These are phyloP conservation scores for Lenzites betulinus DNA, from an alignment of 768 basidiomycete species.

Conservation along the genomic window DNA sequence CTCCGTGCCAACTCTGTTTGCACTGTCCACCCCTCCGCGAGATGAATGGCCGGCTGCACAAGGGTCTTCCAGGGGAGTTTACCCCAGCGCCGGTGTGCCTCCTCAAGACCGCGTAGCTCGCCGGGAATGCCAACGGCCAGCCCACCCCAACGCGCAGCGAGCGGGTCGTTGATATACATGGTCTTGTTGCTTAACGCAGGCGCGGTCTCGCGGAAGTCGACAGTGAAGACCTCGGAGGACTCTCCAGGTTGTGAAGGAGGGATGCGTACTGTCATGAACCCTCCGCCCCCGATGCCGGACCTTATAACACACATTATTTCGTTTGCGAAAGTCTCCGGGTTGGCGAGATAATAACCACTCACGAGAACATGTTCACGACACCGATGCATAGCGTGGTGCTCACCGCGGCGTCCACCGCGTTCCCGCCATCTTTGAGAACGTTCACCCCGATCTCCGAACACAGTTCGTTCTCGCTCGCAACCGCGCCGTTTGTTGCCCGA, in stretches of 20 bases:
- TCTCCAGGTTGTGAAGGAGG: constrained; percentile 49
- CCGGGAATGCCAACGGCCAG: constrained; percentile 89
- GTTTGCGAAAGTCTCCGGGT: constrained; percentile 5
- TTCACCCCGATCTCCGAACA: constrained; percentile 87
- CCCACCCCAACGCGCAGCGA: constrained; percentile 68
- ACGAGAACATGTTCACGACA: constrained; percentile 92
- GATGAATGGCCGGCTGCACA: constrained; percentile 68
- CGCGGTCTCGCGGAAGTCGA: constrained; percentile 91
- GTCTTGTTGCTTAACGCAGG: constrained; percentile 69
- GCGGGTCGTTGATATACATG: constrained; percentile 70
- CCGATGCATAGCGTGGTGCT: constrained; percentile 77
- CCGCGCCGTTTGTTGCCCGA: constrained; percentile 75
- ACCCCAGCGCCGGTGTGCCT: constrained; percentile 84
- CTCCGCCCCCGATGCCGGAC: constrained; percentile 86
- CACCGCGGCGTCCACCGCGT: constrained; percentile 88
- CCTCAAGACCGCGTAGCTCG: constrained; percentile 84
- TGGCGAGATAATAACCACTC: constrained; percentile 30
- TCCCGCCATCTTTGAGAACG: constrained; percentile 79
- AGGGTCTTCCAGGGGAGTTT: constrained; percentile 75
- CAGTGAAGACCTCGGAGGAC: constrained; percentile 62
- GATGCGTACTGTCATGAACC: constrained; percentile 82
- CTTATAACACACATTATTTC: constrained; percentile 37
- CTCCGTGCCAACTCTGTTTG: constrained; percentile 74
- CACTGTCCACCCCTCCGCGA: constrained; percentile 83
- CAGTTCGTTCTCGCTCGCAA: constrained; percentile 83